A percentile compares a stretch with the other conserved stretches of the same genome.
Evolutionary conservation across 2,329 filamentous ascomycete species (phyloP).

Genomic region (Alternaria sp.): DNA sequence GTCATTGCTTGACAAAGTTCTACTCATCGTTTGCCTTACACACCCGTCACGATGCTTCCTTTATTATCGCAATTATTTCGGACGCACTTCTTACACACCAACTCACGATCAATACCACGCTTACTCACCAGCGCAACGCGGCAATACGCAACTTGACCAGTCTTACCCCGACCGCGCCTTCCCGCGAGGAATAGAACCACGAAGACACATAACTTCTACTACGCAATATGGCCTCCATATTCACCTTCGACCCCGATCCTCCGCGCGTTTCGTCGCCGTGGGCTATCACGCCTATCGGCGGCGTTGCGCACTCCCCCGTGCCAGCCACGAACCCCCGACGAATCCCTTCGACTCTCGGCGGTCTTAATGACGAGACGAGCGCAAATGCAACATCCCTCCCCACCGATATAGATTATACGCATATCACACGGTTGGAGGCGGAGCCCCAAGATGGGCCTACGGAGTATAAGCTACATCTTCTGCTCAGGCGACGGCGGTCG

Average conservation of each 20-base stretch:
- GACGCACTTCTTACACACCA: slow-evolving; percentile 59
- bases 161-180: not conserved
- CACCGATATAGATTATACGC: slow-evolving; percentile 33
- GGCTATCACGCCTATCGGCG: slow-evolving; percentile 63
- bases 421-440: slow-evolving; percentile 77
- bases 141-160: slow-evolving; percentile 6
- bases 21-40: slow-evolving; percentile 28
- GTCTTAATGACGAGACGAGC: slow-evolving; percentile 5
- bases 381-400: slow-evolving; percentile 3
- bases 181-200: not conserved
- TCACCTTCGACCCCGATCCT: slow-evolving; percentile 90
- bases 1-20: slow-evolving; percentile 27
- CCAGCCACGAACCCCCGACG: slow-evolving; percentile 24
- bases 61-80: slow-evolving; percentile 55
- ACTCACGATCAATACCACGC: slow-evolving; percentile 54
- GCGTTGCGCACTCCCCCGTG: slow-evolving; percentile 18
- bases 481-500: slow-evolving; percentile 77
- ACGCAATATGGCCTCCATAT: slow-evolving; percentile 82
- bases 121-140: slow-evolving; percentile 18
- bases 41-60: slow-evolving; percentile 58
- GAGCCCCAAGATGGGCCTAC: slow-evolving; percentile 94
- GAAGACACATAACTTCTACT: not conserved
- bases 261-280: slow-evolving; percentile 90
- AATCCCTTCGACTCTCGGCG: slow-evolving; percentile 16
- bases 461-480: slow-evolving; percentile 93